Conservation (phyloP, 2,329 filamentous ascomycete species). For the Metarhizium anisopliae region DNA sequence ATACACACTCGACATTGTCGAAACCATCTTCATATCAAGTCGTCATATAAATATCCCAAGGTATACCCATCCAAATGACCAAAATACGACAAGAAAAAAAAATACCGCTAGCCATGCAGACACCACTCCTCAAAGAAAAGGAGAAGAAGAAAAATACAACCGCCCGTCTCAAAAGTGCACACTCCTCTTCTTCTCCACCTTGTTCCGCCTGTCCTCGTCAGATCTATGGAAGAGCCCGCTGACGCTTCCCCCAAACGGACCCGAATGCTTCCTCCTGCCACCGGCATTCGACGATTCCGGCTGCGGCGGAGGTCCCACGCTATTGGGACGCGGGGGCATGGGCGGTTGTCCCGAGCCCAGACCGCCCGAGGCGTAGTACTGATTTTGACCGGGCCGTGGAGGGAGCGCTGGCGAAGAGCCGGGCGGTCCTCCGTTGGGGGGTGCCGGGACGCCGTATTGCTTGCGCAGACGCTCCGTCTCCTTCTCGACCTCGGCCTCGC, state of each 20-base stretch:
- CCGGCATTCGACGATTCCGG: slow-evolving; percentile 1
- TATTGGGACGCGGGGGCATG: slow-evolving; percentile 36
- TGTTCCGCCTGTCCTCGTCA: slow-evolving; percentile 31
- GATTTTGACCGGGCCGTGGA: slow-evolving; percentile 14
- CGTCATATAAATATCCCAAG: no score
- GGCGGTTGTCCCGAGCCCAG: slow-evolving; percentile 18
- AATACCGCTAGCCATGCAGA: neutral
- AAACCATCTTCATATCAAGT: no score
- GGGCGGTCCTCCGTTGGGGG: slow-evolving; percentile 21
- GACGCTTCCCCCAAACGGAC: slow-evolving; percentile 33
- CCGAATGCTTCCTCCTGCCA: slow-evolving; percentile 19
- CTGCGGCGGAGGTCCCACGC: slow-evolving; percentile 31
- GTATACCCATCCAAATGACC: neutral
- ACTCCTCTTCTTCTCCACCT: slow-evolving; percentile 39
- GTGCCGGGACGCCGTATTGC: slow-evolving; percentile 53
- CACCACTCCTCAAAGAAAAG: neutral
- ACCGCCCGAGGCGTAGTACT: slow-evolving; percentile 7
- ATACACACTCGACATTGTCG: no score
- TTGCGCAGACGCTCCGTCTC: slow-evolving; percentile 75
- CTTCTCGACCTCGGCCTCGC: slow-evolving; percentile 55
- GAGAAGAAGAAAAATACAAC: neutral
- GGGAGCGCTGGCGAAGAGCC: slow-evolving; percentile 25
- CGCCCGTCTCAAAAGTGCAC: slow-evolving; percentile 28
- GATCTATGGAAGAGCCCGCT: slow-evolving; percentile 33
- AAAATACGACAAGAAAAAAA: neutral